These are phyloP conservation scores for Primulina eburnea DNA, from an alignment of 257 asterid genomes.

Conservation along the genomic window DNA sequence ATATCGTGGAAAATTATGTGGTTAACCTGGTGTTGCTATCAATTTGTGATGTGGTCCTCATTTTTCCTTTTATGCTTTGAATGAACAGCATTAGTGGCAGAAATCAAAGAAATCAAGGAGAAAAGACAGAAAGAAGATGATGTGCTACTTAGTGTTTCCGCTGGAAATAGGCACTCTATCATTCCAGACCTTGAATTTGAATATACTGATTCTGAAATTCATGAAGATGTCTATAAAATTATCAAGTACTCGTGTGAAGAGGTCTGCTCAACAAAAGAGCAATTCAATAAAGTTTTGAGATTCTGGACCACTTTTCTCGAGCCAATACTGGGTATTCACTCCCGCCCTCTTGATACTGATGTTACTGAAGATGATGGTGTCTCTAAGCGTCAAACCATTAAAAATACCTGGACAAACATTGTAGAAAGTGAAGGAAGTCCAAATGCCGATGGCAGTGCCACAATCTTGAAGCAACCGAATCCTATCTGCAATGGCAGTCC, in stretches of 20 bases:
- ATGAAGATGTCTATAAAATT: slow-evolving; percentile 82
- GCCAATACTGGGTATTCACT: slow-evolving; percentile 72
- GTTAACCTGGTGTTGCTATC: neutral
- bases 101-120: slow-evolving; percentile 92
- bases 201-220: slow-evolving; percentile 68
- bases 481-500: slow-evolving; percentile 57
- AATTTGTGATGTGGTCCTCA: slow-evolving; percentile 24
- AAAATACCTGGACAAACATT: slow-evolving; percentile 22
- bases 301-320: slow-evolving; percentile 90
- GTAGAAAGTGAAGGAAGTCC: slow-evolving; percentile 71
- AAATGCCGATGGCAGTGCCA: slow-evolving; percentile 38
- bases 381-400: slow-evolving; percentile 37
- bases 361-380: slow-evolving; percentile 48
- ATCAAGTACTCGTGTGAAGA: slow-evolving; percentile 91
- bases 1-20: neutral
- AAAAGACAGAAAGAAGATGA: slow-evolving; percentile 76
- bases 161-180: slow-evolving; percentile 81
- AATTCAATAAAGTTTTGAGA: slow-evolving; percentile 68
- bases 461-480: slow-evolving; percentile 50
- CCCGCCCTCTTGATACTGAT: slow-evolving; percentile 48
- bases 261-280: slow-evolving; percentile 93
- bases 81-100: slow-evolving; percentile 72
- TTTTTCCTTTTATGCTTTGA: slow-evolving; percentile 28
- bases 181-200: slow-evolving; percentile 77
- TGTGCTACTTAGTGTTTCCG: slow-evolving; percentile 65